Conservation (phyloP, 306 rosid species). For the Dryas drummondii region DNA sequence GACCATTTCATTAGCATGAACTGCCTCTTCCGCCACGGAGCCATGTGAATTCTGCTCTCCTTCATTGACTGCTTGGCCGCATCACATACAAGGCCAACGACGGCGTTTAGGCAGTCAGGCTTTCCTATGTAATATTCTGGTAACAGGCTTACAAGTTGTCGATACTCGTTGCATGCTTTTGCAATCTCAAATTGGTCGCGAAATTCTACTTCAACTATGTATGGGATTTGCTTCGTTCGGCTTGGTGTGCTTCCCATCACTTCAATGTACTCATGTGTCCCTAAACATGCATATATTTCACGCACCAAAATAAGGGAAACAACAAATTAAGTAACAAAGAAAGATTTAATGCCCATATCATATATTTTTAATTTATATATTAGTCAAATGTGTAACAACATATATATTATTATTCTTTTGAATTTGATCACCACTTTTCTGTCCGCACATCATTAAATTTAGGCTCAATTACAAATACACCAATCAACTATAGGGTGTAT, state of each 20-base stretch:
- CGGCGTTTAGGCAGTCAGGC: slow-evolving; percentile 36
- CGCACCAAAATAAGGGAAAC: neutral
- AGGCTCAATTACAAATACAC: no score
- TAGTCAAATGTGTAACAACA: no score
- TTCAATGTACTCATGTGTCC: slow-evolving; percentile 31
- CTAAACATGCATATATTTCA: neutral
- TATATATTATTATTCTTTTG: no score
- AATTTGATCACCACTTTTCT: no score
- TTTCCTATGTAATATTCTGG: slow-evolving; percentile 39
- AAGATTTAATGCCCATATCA: no score
- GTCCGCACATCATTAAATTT: no score
- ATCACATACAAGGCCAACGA: slow-evolving; percentile 45
- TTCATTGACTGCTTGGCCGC: slow-evolving; percentile 69
- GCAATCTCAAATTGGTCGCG: slow-evolving; percentile 40
- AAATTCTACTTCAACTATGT: slow-evolving; percentile 31
- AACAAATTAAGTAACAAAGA: no score
- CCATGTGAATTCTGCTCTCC: slow-evolving; percentile 63
- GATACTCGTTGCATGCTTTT: slow-evolving; percentile 27
- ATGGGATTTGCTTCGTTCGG: slow-evolving; percentile 12
- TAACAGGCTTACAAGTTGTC: slow-evolving; percentile 12
- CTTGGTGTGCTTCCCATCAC: slow-evolving; percentile 12
- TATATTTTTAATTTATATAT: no score
- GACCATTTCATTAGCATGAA: slow-evolving; percentile 81
- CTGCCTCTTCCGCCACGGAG: slow-evolving; percentile 49
- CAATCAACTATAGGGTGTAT: no score